A percentile compares a stretch with the other conserved stretches of the same genome.
Evolutionary conservation across 345 rosid genomes (phyloP).

Genomic region (Populus tremula): DNA sequence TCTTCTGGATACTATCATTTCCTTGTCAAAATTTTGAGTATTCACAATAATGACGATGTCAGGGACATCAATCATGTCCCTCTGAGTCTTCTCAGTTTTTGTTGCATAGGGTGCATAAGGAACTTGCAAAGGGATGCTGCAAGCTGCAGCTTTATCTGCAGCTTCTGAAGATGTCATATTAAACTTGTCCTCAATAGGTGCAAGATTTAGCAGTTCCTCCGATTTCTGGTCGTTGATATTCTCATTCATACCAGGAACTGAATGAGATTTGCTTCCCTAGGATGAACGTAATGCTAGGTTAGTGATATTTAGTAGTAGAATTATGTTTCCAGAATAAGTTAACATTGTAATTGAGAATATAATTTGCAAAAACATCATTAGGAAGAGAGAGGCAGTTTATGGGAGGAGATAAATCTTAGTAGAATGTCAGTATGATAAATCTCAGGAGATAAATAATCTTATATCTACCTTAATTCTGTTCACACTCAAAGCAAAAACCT

Average conservation of each 20-base stretch:
- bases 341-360: conserved; percentile 4
- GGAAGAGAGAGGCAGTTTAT: not conserved
- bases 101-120: conserved; percentile 26
- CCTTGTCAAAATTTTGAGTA: conserved; percentile 68
- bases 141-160: conserved; percentile 35
- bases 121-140: conserved; percentile 30
- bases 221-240: conserved; percentile 28
- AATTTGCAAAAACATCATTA: not conserved
- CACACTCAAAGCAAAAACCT: not conserved
- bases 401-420: not conserved
- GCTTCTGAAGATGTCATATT: conserved; percentile 28
- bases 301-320: not conserved
- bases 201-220: conserved; percentile 44
- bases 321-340: not conserved
- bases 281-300: conserved; percentile 15
- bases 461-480: too few species aligned
- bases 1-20: conserved; percentile 85
- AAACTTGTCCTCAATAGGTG: conserved; percentile 37
- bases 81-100: conserved; percentile 39
- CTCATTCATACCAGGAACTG: conserved; percentile 20
- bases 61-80: conserved; percentile 31
- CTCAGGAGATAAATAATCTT: not conserved
- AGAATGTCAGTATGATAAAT: not conserved
- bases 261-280: conserved; percentile 40
- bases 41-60: conserved; percentile 58